phyloP scores from a whole-genome alignment of 2,329 filamentous ascomycete species.

The Juglanconis oblonga region DNA sequence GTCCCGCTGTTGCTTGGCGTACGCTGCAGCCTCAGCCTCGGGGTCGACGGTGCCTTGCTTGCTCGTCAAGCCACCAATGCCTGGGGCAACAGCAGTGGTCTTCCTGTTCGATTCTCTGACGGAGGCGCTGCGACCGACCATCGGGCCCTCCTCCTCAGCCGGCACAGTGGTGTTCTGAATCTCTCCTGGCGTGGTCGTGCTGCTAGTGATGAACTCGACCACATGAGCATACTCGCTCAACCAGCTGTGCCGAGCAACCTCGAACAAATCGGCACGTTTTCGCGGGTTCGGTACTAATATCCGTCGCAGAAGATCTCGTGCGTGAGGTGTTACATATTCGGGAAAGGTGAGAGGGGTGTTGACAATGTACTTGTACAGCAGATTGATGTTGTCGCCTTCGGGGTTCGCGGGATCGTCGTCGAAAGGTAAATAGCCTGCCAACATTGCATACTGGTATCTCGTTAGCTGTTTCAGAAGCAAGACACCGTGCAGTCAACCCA shows the following conservation, averaged over 20 bases:
- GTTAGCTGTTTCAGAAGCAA: slow-evolving; percentile 12
- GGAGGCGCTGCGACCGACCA: slow-evolving; percentile 81
- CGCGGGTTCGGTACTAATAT: slow-evolving; percentile 94
- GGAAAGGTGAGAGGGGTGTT: slow-evolving; percentile 96
- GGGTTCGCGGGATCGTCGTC: slow-evolving; percentile 98
- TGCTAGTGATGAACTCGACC: slow-evolving; percentile 95
- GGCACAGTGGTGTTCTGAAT: slow-evolving; percentile 76
- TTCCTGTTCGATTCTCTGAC: slow-evolving; percentile 84
- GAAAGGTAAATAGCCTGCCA: slow-evolving; percentile 95
- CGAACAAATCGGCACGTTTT: slow-evolving; percentile 92
- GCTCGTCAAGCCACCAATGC: slow-evolving; percentile 63
- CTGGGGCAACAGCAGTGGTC: slow-evolving; percentile 38
- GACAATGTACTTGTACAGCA: slow-evolving; percentile 98
- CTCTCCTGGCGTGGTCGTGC: slow-evolving; percentile 81
- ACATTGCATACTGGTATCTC: slow-evolving; percentile 86
- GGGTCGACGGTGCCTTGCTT: slow-evolving; percentile 73
- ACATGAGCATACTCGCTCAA: slow-evolving; percentile 95
- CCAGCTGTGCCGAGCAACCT: slow-evolving; percentile 97
- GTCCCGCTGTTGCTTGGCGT: slow-evolving; percentile 70
- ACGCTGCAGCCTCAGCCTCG: slow-evolving; percentile 50
- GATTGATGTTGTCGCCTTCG: slow-evolving; percentile 98
- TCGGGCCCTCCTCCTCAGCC: slow-evolving; percentile 56
- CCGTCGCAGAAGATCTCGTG: slow-evolving; percentile 83
- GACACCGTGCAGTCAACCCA: not conserved
- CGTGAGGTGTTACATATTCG: slow-evolving; percentile 97